Conservation (phyloP, 2,329 filamentous ascomycete species). For the Plectosphaerella plurivora region DNA sequence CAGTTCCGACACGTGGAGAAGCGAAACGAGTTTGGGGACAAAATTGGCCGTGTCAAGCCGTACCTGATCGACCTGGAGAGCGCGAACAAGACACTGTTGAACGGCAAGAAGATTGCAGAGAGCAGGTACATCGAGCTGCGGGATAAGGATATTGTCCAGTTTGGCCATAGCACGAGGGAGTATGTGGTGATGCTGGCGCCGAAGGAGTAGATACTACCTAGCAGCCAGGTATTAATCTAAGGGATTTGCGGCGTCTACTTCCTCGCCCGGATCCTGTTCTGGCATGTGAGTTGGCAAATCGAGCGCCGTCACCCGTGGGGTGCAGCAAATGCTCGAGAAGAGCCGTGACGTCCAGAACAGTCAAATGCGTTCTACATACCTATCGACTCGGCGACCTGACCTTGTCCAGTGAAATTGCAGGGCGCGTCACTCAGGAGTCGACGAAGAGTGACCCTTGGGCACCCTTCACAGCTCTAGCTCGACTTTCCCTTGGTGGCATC, state of each 20-base stretch:
- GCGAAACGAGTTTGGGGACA: slow-evolving; percentile 82
- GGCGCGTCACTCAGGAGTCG: too few species aligned
- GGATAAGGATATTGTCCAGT: slow-evolving; percentile 83
- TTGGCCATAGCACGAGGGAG: slow-evolving; percentile 84
- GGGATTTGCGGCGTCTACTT: too few species aligned
- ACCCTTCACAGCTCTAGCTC: background rate
- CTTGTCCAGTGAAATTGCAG: too few species aligned
- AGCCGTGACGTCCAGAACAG: too few species aligned
- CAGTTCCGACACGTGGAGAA: slow-evolving; percentile 87
- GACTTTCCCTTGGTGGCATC: slow-evolving; percentile 22
- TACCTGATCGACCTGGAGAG: slow-evolving; percentile 94
- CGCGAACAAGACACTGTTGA: slow-evolving; percentile 83
- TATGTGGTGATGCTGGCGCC: slow-evolving; percentile 88
- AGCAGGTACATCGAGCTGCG: slow-evolving; percentile 81
- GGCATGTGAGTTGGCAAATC: too few species aligned
- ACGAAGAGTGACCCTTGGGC: background rate
- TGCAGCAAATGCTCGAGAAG: too few species aligned
- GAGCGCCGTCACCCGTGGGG: too few species aligned
- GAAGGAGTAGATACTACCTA: slow-evolving; percentile 23
- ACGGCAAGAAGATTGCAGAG: slow-evolving; percentile 67
- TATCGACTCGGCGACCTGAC: too few species aligned
- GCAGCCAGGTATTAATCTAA: too few species aligned
- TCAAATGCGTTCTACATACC: too few species aligned
- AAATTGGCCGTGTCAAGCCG: slow-evolving; percentile 71
- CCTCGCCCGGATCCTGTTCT: too few species aligned